Base-by-base conservation (phyloP, 345 rosid genomes). In the Linum trigynum region DNA sequence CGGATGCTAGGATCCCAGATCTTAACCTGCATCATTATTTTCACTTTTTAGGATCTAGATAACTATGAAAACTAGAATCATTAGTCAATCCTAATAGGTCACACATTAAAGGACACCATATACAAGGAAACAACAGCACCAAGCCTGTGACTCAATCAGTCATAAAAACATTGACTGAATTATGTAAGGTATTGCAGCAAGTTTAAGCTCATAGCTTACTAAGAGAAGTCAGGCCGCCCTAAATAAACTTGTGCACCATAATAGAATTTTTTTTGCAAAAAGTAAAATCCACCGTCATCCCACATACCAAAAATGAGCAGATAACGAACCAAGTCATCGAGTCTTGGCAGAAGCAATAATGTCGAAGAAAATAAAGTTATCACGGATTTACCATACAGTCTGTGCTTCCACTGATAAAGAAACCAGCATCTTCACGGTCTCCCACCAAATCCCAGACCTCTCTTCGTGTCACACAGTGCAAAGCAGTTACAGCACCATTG, bases 1-100 rank as follows among this genome's bases (percentile, higher is more conserved):
- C 99, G 99, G 71, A 84, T 77, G 78, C 97, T 95, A 66, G 99
- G 97, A 81, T 95, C 99, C 99, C 99, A 95, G 64, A 95, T 86
- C 67, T 86, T 95, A 67, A 95, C 96, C 99, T 95, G 86, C 79
- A 74, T 55, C 53, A 69, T 66, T 61, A 42, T 63, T 62, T 23
- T 23, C 32, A 23, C 32, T 23, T 23, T 36, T 61, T 62, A 64
- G 64, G 71, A 55, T 17, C 39, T 66, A 64, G 55, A 67, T 59
- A 71, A 51, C 57, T 55, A 61, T 59, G 65, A 57, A 55, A 23
- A 23, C 32, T 23, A 23, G 32, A 23, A 45, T 5, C 51, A 45
- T 23, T 23, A 23, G 32, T 23, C 51, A 7, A 45, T 23, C 32
- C 32, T 23, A 23, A 23, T 23, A 23, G 32, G 32, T 23, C 32